phyloP scores from a whole-genome alignment of 306 rosid species.

The Ziziphus jujuba region DNA sequence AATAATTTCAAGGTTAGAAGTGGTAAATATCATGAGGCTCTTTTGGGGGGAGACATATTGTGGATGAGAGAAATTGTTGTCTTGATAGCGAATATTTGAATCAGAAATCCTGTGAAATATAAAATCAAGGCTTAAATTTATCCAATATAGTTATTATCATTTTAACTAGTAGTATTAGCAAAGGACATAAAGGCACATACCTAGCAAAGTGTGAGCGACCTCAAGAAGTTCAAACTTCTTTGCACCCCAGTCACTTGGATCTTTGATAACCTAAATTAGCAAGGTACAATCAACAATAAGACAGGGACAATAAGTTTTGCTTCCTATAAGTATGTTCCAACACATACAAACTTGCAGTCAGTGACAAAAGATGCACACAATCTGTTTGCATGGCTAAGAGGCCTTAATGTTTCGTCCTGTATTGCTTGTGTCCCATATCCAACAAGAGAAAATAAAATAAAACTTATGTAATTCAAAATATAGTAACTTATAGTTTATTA shows the following conservation, averaged over 20 bases:
- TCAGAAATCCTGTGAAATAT: constrained; percentile 45
- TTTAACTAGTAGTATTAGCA: neutral
- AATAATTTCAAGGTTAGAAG: neutral
- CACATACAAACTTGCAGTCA: neutral
- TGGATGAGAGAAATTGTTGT: constrained; percentile 42
- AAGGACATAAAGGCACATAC: constrained; percentile 22
- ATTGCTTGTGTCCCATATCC: too few species aligned
- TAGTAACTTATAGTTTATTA: neutral
- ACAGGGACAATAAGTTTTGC: neutral
- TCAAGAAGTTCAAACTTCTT: constrained; percentile 35
- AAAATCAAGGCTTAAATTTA: neutral
- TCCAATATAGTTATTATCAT: neutral
- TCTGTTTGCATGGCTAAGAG: too few species aligned
- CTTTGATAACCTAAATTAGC: constrained; percentile 33
- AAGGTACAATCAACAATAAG: constrained; percentile 5
- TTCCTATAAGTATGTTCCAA: neutral
- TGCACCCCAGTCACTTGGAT: constrained; percentile 29
- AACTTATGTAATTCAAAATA: neutral
- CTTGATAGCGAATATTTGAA: constrained; percentile 29
- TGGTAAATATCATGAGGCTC: constrained; percentile 32
- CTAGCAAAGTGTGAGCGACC: constrained; percentile 19
- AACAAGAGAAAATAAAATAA: too few species aligned
- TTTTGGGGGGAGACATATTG: constrained; percentile 85
- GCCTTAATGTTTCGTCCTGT: too few species aligned
- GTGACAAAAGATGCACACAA: too few species aligned